Conservation (phyloP, 768 basidiomycete genomes). For the Zangia roseola region DNA sequence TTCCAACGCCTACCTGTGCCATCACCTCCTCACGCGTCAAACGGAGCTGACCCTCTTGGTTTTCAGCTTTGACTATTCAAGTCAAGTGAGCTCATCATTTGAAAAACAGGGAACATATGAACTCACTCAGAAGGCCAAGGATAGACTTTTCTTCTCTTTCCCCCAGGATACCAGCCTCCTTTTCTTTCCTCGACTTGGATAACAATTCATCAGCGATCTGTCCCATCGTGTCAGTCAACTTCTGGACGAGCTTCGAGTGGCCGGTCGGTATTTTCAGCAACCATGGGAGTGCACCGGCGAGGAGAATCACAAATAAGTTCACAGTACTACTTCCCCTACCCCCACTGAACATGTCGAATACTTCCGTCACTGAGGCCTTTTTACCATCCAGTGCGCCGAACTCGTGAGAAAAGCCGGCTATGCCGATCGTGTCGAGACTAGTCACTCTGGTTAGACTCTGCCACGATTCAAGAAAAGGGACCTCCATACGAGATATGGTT, state of each 20-base stretch:
- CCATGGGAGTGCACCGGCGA: constrained; percentile 31
- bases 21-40: constrained; percentile 43
- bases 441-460: neutral
- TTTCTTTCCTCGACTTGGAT: constrained; percentile 32
- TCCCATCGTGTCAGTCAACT: constrained; percentile 30
- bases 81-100: neutral
- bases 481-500: constrained; percentile 41
- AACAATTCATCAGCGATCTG: constrained; percentile 36
- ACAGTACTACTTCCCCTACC: constrained; percentile 9
- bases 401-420: constrained; percentile 45
- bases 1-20: constrained; percentile 25
- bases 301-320: constrained; percentile 15
- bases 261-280: constrained; percentile 33
- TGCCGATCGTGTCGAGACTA: constrained; percentile 45
- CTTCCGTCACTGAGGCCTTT: constrained; percentile 20
- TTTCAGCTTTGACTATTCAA: constrained; percentile 38
- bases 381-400: constrained; percentile 43
- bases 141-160: constrained; percentile 36
- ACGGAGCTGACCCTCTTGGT: constrained; percentile 23
- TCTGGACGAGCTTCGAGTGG: constrained; percentile 21
- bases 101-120: neutral
- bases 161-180: constrained; percentile 26
- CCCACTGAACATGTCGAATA: constrained; percentile 25
- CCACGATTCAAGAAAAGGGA: neutral
- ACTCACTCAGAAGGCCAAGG: constrained; percentile 38